Evolutionary conservation across 306 rosid genomes (phyloP).

Genomic region (Prunus fruticosa): DNA sequence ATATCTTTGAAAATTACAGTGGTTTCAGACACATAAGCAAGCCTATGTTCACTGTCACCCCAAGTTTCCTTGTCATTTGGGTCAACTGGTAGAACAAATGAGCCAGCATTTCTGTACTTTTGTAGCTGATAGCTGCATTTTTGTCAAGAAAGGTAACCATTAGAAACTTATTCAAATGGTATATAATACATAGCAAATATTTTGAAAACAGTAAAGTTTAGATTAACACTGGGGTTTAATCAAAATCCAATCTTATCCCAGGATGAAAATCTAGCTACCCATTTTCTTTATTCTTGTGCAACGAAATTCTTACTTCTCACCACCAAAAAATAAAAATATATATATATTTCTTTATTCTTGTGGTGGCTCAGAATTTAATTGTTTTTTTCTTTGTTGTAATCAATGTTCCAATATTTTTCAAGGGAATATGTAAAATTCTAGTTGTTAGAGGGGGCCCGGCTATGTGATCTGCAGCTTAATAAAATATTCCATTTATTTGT

Average conservation of each 20-base stretch:
- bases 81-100: conserved; percentile 86
- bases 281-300: background rate
- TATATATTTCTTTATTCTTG: too few relatives aligned
- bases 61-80: conserved; percentile 90
- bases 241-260: background rate
- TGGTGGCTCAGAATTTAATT: background rate
- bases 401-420: background rate
- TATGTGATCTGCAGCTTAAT: background rate
- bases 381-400: background rate
- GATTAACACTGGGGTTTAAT: background rate
- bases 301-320: background rate
- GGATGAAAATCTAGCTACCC: background rate
- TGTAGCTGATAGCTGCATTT: conserved; percentile 84
- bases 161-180: background rate
- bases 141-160: background rate
- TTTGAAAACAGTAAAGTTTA: background rate
- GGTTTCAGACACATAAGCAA: conserved; percentile 94
- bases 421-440: background rate
- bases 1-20: conserved; percentile 93
- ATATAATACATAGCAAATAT: background rate
- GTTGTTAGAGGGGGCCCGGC: background rate
- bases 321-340: background rate
- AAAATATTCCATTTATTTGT: background rate
- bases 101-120: conserved; percentile 86
- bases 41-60: conserved; percentile 98